Evolutionary conservation across 106 monocot genomes (phyloP).

Genomic region (Dendrobium huoshanense): DNA sequence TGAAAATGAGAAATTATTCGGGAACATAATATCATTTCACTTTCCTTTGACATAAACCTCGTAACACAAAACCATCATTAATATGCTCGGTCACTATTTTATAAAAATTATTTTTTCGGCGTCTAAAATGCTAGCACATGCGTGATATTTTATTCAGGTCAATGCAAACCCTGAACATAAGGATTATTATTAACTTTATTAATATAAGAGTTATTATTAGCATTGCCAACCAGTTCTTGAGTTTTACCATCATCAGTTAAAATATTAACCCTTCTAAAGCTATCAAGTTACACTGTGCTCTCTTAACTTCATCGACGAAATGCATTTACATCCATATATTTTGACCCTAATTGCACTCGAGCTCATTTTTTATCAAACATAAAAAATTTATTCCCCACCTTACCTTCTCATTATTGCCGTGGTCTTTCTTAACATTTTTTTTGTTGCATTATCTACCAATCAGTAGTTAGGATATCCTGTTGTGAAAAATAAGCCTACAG

Average conservation of each 20-base stretch:
- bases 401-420: too few relatives aligned
- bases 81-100: neutral
- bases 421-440: too few relatives aligned
- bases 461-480: too few relatives aligned
- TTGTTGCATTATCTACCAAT: too few relatives aligned
- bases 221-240: neutral
- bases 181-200: neutral
- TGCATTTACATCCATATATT: too few relatives aligned
- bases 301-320: too few relatives aligned
- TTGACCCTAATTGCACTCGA: too few relatives aligned
- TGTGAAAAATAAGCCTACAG: too few relatives aligned
- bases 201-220: neutral
- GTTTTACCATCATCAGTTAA: neutral
- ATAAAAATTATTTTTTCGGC: neutral
- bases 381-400: too few relatives aligned
- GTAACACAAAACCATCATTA: neutral
- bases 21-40: neutral
- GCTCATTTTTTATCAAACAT: too few relatives aligned
- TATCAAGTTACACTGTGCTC: too few relatives aligned
- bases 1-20: neutral
- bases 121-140: neutral
- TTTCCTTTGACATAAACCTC: neutral
- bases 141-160: neutral
- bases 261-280: too few relatives aligned
- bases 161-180: neutral